phyloP scores from a whole-genome alignment of 768 basidiomycete species.

The Tubosaeta sp. region DNA sequence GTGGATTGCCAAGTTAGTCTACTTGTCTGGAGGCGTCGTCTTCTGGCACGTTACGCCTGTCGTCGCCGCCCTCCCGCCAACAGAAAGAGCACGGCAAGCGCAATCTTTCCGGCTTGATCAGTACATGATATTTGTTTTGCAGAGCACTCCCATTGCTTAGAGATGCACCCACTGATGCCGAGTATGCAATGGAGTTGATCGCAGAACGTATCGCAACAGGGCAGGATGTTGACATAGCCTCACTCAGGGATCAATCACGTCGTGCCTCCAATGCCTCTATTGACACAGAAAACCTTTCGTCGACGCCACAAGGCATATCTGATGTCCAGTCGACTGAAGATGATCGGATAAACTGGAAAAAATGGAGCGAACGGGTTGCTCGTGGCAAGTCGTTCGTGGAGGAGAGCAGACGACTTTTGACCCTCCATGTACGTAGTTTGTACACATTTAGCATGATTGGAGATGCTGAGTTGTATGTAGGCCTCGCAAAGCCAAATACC shows the following conservation, averaged over 20 bases:
- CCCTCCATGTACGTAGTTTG: conserved; percentile 30
- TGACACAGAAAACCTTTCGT: conserved; percentile 3
- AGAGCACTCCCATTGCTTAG: conserved; percentile 46
- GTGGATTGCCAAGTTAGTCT: conserved; percentile 45
- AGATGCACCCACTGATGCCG: conserved; percentile 62
- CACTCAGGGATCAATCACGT: conserved; percentile 17
- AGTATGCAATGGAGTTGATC: conserved; percentile 69
- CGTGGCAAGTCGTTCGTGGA: conserved; percentile 41
- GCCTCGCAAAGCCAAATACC: not conserved
- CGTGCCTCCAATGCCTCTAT: conserved; percentile 11
- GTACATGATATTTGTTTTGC: conserved; percentile 1
- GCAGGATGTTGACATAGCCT: conserved; percentile 40
- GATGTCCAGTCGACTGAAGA: conserved; percentile 5
- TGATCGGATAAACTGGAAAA: conserved; percentile 47
- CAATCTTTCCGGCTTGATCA: not conserved
- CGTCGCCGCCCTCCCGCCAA: conserved; percentile 45
- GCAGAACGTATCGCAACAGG: conserved; percentile 55
- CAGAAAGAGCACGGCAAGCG: conserved; percentile 44
- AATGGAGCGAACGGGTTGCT: conserved; percentile 48
- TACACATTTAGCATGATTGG: conserved; percentile 9
- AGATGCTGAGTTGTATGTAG: conserved; percentile 6
- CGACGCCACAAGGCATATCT: not conserved
- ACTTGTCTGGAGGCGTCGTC: conserved; percentile 43
- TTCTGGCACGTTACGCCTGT: conserved; percentile 67
- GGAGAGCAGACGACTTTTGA: conserved; percentile 40